A percentile compares a stretch with the other conserved stretches of the same genome.
These are phyloP conservation scores for Themeda triandra DNA, from an alignment of 176 grass and related monocot species.

Conservation along the genomic window DNA sequence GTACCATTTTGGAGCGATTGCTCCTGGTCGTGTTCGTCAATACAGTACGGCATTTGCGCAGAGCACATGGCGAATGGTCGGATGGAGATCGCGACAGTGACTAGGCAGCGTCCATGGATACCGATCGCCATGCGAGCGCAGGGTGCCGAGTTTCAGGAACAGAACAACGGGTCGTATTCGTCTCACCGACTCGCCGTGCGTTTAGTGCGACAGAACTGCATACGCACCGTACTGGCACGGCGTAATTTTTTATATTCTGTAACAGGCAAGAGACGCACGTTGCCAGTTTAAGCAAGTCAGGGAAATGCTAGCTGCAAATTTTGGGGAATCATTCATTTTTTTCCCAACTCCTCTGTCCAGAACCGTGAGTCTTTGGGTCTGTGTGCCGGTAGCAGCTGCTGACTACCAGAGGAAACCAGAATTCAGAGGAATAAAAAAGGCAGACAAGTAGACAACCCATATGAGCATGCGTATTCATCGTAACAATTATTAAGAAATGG, in stretches of 20 bases:
- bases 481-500: background rate
- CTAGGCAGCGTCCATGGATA: background rate
- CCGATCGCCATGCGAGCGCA: background rate
- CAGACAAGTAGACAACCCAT: too few species aligned
- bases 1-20: background rate
- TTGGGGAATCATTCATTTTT: too few species aligned
- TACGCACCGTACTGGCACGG: too few species aligned
- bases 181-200: background rate
- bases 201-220: background rate
- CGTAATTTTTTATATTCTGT: background rate
- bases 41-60: background rate
- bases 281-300: background rate
- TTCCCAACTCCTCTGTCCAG: too few species aligned
- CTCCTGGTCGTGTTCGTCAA: background rate
- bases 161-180: background rate
- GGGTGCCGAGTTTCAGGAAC: background rate
- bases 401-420: background rate
- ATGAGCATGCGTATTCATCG: too few species aligned
- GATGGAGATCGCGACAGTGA: background rate
- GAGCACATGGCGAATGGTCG: slow-evolving; percentile 4
- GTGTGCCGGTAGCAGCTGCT: too few species aligned
- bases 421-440: too few species aligned
- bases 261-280: background rate
- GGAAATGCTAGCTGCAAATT: too few species aligned
- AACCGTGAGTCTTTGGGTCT: too few species aligned